phyloP scores from a whole-genome alignment of 75 land plant genomes.

The Pinus albicaulis region DNA sequence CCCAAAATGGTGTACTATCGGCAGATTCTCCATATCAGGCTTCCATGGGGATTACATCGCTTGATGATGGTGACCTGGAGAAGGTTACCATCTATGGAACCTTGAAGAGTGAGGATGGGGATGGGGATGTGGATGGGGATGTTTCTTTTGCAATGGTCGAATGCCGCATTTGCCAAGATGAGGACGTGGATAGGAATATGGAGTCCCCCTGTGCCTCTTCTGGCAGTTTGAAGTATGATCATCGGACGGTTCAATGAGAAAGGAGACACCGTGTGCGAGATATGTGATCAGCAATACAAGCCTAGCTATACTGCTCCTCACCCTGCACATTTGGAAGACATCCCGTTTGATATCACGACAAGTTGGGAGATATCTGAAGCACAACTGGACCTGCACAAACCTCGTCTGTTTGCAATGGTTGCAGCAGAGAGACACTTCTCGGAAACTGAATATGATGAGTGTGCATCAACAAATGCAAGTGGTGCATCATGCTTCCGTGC shows the following conservation, averaged over 20 bases:
- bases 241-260: no score
- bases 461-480: constrained; percentile 44
- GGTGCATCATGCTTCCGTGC: constrained; percentile 61
- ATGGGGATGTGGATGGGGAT: no score
- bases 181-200: no score
- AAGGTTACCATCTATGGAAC: no score
- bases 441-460: constrained; percentile 57
- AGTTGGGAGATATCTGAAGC: constrained; percentile 55
- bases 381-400: constrained; percentile 43
- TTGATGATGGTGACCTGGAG: no score
- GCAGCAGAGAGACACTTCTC: constrained; percentile 50
- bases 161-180: no score
- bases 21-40: no score
- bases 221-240: constrained; percentile 88
- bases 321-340: constrained; percentile 38
- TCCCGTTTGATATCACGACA: constrained; percentile 69
- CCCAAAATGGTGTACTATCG: no score
- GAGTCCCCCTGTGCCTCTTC: no score
- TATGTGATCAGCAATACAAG: constrained; percentile 53
- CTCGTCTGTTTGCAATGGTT: constrained; percentile 68
- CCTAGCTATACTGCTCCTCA: constrained; percentile 71
- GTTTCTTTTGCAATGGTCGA: constrained; percentile 33
- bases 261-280: no score
- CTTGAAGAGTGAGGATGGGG: no score
- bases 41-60: no score